phyloP scores from a whole-genome alignment of 495 filamentous ascomycete genomes.

The Astrothelium subdiscretum region DNA sequence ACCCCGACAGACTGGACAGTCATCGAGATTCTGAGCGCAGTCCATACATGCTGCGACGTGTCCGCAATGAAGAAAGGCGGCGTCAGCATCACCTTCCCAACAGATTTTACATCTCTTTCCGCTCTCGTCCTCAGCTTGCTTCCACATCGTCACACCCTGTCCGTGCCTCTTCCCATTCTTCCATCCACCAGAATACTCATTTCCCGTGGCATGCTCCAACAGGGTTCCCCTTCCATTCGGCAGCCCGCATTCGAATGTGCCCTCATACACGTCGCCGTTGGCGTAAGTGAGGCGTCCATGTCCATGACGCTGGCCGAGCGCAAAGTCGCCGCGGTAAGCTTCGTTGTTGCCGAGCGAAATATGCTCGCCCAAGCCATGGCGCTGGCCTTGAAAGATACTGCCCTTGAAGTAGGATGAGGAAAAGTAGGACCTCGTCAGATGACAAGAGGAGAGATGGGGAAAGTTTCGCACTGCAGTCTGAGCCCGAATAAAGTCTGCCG shows the following conservation, averaged over 20 bases:
- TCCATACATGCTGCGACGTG: conserved; percentile 53
- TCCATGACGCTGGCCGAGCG: conserved; percentile 37
- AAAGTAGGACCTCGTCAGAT: conserved; percentile 23
- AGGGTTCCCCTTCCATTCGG: conserved; percentile 50
- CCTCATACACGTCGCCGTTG: conserved; percentile 51
- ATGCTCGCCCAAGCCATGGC: conserved; percentile 35
- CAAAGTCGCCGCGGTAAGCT: conserved; percentile 42
- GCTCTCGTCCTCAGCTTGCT: conserved; percentile 48
- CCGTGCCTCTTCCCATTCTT: conserved; percentile 51
- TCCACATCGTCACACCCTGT: conserved; percentile 51
- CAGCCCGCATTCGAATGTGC: conserved; percentile 44
- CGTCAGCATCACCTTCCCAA: conserved; percentile 50
- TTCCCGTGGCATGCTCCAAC: conserved; percentile 46
- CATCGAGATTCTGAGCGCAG: conserved; percentile 51
- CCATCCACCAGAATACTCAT: conserved; percentile 54
- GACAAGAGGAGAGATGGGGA: conserved; percentile 12
- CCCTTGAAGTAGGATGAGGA: conserved; percentile 25
- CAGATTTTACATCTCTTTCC: conserved; percentile 52
- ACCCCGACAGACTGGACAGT: conserved; percentile 55
- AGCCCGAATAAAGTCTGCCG: not conserved
- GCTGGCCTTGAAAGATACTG: conserved; percentile 15
- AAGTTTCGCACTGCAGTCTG: conserved; percentile 14
- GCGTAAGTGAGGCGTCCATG: conserved; percentile 49
- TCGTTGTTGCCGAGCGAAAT: conserved; percentile 42
- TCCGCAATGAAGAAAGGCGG: conserved; percentile 54